A percentile compares a stretch with the other conserved stretches of the same genome.
Conservation (phyloP, 495 filamentous ascomycete species). For the Massariosphaeria phaeospora region DNA sequence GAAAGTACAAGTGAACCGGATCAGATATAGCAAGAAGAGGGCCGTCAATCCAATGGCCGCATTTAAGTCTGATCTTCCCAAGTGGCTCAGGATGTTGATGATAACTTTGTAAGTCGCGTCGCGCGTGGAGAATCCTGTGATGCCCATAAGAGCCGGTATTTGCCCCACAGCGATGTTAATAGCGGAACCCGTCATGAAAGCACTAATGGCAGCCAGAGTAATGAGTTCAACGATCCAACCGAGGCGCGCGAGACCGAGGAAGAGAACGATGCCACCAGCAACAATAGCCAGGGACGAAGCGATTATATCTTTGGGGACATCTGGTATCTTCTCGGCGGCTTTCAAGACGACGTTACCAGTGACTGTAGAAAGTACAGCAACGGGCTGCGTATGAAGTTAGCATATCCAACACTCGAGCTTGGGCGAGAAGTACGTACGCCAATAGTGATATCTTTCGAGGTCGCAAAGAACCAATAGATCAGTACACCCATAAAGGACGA, state of each 20-base stretch:
- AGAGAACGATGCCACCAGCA: conserved; percentile 72
- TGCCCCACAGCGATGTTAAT: conserved; percentile 85
- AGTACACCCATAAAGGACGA: conserved; percentile 97
- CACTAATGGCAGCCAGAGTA: conserved; percentile 80
- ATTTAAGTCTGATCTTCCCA: conserved; percentile 64
- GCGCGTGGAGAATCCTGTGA: conserved; percentile 70
- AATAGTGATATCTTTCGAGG: conserved; percentile 98
- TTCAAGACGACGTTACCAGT: conserved; percentile 72
- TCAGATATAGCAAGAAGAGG: conserved; percentile 73
- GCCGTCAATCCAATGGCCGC: conserved; percentile 89
- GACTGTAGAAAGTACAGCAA: conserved; percentile 91
- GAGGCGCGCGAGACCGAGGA: conserved; percentile 70
- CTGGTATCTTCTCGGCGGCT: conserved; percentile 52
- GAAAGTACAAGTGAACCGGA: conserved; percentile 64
- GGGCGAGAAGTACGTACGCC: conserved; percentile 58
- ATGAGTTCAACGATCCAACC: conserved; percentile 97
- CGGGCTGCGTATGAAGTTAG: conserved; percentile 56
- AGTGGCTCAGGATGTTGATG: conserved; percentile 78
- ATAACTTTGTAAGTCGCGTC: conserved; percentile 77
- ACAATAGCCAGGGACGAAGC: conserved; percentile 78
- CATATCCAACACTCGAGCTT: neutral
- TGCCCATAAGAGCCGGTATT: conserved; percentile 76
- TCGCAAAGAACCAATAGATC: conserved; percentile 98
- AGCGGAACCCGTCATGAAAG: conserved; percentile 97
- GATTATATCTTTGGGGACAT: conserved; percentile 57